Percentiles rank a stretch among this genome's conserved stretches.
Conservation (phyloP, 495 filamentous ascomycete species). For the Neurospora africana region DNA sequence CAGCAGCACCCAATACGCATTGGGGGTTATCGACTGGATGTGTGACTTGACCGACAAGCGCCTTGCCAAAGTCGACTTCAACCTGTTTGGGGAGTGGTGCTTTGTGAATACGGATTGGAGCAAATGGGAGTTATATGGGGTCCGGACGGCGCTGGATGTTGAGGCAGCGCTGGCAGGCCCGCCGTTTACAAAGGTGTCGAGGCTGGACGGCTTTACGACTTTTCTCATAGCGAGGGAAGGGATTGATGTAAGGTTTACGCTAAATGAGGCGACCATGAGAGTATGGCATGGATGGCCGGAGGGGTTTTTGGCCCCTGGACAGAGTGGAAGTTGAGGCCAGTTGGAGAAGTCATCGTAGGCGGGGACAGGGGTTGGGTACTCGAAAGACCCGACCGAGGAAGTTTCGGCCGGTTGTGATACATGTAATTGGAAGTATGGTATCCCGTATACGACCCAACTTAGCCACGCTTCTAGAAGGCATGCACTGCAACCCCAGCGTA, state of each 20-base stretch:
- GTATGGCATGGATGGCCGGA: too few relatives aligned
- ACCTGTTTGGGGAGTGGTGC: background rate
- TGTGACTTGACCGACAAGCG: background rate
- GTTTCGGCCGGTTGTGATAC: too few relatives aligned
- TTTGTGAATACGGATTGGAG: background rate
- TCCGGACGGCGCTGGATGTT: background rate
- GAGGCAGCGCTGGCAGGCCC: background rate
- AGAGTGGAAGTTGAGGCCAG: too few relatives aligned
- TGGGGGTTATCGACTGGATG: background rate
- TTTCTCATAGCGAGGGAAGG: background rate
- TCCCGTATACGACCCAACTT: too few relatives aligned
- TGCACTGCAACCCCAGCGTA: too few relatives aligned
- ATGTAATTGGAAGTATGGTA: too few relatives aligned
- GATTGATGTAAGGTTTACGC: background rate
- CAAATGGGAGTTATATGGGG: background rate
- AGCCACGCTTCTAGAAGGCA: too few relatives aligned
- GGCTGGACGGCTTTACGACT: background rate
- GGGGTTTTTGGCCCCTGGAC: too few relatives aligned
- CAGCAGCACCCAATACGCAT: background rate
- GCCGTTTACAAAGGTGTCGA: background rate
- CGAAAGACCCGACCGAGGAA: too few relatives aligned
- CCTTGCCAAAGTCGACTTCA: background rate
- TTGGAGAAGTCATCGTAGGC: too few relatives aligned
- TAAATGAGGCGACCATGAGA: background rate
- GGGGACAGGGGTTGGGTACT: too few relatives aligned